Evolutionary conservation across 179 eudicot species (phyloP), one percentile per base, ranked within the genome.

Genomic region (Silene vulgaris): DNA sequence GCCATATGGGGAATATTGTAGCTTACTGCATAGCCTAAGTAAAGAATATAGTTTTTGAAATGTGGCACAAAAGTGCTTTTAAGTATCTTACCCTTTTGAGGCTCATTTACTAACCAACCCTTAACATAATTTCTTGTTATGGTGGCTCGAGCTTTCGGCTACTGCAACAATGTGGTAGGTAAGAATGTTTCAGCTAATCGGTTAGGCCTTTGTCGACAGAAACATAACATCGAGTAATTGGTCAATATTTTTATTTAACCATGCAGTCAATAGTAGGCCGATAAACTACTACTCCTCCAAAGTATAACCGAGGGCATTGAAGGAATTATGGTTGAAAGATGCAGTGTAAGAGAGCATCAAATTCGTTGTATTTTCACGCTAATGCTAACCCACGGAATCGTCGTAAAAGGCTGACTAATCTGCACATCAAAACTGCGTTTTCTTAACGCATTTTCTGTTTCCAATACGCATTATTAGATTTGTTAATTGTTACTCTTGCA

Each of bases 311-410:
- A 54, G 75, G 80, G 75, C 43, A 73, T 12, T 35, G 2, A 12
- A 17, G 69, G 72, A 69, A 74, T 16, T 61, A 7, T 16, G 23
- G 19, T 20, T 26, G 3, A 69, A 74, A 74, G 37, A 30, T 50
- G 56, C 17, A 52, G 0, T 9, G 30, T 5, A 30, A 50, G 19
- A 59, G 63, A 75, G 59, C 59, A 78, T 43, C 19, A 56, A 60
- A 61, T 65, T 28, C 23, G 79, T 81, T 78, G 71, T 63, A 71
- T 13, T 45, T 78, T 64, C 62, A 82, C 82, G 84, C 79, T 43
- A 75, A 63, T 35, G 50, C 63, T 65, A 2, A 65, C 30, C 45
- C 40, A 23, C 45, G 13, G 28, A 50, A 75, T 63, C 43, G 16
- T 63, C 43, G 9, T 50, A 65, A 37, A 35, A 59, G 69, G 63